These are phyloP conservation scores for Euphorbia lathyris DNA, from an alignment of 345 rosid genomes.

Conservation along the genomic window DNA sequence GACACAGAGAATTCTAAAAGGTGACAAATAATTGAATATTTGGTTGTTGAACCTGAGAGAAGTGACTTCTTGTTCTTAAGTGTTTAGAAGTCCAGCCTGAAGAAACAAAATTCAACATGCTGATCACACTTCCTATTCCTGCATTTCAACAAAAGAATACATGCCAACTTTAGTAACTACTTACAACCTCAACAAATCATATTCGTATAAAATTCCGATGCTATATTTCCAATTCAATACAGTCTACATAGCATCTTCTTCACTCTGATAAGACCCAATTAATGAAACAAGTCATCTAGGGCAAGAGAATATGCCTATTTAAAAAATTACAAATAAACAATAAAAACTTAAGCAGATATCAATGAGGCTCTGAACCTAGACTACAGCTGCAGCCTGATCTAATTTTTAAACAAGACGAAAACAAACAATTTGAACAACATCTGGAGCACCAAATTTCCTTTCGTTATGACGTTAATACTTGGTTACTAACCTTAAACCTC, in stretches of 20 bases:
- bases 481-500: constrained; percentile 71
- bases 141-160: constrained; percentile 7
- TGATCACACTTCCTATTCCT: constrained; percentile 17
- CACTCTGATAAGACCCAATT: neutral
- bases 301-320: neutral
- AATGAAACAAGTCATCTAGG: neutral
- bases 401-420: neutral
- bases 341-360: neutral
- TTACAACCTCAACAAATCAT: neutral
- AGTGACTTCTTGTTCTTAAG: neutral
- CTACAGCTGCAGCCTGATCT: neutral
- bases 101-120: neutral
- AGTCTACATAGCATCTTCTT: neutral
- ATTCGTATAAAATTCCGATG: neutral
- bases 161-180: neutral
- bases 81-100: neutral
- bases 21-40: neutral
- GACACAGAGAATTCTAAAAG: neutral
- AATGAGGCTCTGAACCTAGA: neutral
- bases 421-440: neutral
- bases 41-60: constrained; percentile 3
- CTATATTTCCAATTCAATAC: neutral
- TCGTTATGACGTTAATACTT: neutral
- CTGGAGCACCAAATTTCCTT: neutral
- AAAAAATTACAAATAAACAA: neutral